Percentiles rank a stretch among this genome's conserved stretches.
phyloP scores from a whole-genome alignment of 2,329 filamentous ascomycete genomes.

The Rhexocercosporidium sp. region DNA sequence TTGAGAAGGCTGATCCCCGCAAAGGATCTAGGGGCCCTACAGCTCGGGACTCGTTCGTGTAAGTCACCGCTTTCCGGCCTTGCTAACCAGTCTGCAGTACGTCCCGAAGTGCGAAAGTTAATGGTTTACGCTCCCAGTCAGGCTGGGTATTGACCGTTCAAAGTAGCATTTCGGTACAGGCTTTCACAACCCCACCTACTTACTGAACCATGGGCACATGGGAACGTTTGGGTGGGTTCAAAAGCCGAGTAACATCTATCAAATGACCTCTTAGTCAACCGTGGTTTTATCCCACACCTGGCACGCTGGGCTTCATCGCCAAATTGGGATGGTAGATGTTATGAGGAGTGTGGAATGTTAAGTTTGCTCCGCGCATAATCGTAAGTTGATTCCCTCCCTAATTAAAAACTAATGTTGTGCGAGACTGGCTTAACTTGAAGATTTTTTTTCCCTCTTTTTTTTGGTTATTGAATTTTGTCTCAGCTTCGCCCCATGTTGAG shows the following conservation, averaged over 20 bases:
- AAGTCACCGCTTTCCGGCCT: background rate
- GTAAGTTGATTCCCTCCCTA: background rate
- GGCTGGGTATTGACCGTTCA: too few relatives aligned
- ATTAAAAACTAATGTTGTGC: conserved; percentile 2
- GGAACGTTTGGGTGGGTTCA: background rate
- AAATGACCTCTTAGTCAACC: background rate
- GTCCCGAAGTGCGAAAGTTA: background rate
- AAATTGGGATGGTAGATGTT: background rate
- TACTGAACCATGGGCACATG: background rate
- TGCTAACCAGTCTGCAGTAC: conserved; percentile 3
- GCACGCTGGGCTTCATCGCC: background rate
- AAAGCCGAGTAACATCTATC: background rate
- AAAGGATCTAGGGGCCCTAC: background rate
- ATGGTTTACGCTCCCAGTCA: too few relatives aligned
- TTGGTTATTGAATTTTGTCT: background rate
- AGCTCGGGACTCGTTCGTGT: background rate
- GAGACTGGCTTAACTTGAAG: background rate
- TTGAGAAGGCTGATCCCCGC: background rate
- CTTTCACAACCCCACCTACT: conserved; percentile 3
- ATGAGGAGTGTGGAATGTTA: conserved; percentile 5
- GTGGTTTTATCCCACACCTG: background rate
- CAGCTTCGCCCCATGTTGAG: background rate
- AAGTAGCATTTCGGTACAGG: background rate
- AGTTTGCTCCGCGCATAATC: conserved; percentile 10
- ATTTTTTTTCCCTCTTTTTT: background rate